Evolutionary conservation across 305 asterid genomes (phyloP), one percentile per base, ranked within the genome.

Genomic region (Fraxinus xanthoxyloides): DNA sequence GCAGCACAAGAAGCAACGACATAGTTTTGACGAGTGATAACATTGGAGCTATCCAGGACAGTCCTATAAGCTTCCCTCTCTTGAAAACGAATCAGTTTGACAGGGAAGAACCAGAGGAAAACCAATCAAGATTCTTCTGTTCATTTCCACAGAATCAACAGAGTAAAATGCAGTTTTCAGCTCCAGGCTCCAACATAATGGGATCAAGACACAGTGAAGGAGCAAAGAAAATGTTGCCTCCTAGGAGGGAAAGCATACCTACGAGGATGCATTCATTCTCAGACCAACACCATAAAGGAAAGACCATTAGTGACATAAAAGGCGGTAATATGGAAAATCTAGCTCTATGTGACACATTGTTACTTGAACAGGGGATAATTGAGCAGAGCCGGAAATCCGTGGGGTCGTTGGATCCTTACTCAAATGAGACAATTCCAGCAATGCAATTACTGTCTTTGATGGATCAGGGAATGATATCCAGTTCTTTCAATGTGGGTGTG

Each of bases 361-460:
- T 81, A 26, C 48, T 80, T 17, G 86, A 84, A 81, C 84, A 84
- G 32, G 88, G 84, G 77, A 83, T 73, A 48, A 70, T 79, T 2
- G 86, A 81, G 48, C 38, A 82, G 23, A 83, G 31, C 61, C 81
- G 61, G 8, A 85, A 85, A 51, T 78, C 88, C 17, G 40, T 30
- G 5, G 91, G 86, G 7, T 83, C 93, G 5, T 73, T 84, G 36
- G 94, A 91, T 85, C 79, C 90, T 77, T 90, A 89, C 74, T 79
- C 87, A 5, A 92, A 93, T 19, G 96, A 92, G n/a, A 86, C 90
- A 17, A 94, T 92, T 82, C 97, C 97, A 21, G 98, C 98, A 26
- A 86, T 95, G 97, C 97, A 93, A 77, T 80, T 95, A 85, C 87
- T 93, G n/a, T 92, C 97, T 59, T 85, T 91, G 84, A 95, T 92